phyloP scores from a whole-genome alignment of 257 asterid species.

The Scutellaria minor region DNA sequence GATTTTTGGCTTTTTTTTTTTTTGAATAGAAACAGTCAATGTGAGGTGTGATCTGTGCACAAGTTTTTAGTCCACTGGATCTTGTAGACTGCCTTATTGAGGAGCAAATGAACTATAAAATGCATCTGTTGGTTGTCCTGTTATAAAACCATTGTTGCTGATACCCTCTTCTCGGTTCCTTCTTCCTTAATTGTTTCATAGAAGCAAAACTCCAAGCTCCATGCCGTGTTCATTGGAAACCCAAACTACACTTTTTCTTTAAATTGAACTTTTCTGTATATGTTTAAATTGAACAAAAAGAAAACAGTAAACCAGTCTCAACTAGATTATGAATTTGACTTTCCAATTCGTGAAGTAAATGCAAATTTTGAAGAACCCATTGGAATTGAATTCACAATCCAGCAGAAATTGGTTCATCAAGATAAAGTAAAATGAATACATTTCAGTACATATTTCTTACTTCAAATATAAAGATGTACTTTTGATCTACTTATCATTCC shows the following conservation, averaged over 20 bases:
- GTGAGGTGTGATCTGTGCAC: background rate
- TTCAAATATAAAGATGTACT: conserved; percentile 5
- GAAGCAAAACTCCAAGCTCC: background rate
- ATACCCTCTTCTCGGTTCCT: too few species aligned
- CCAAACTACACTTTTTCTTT: too few species aligned
- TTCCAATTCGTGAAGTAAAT: background rate
- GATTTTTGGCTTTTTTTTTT: background rate
- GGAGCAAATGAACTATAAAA: background rate
- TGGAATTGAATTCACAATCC: background rate
- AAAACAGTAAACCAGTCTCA: background rate
- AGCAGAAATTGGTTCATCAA: background rate
- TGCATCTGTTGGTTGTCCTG: background rate
- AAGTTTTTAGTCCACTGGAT: background rate
- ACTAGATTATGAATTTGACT: background rate
- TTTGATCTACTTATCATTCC: conserved; percentile 11
- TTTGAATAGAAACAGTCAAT: background rate
- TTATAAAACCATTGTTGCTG: too few species aligned
- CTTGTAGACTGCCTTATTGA: background rate
- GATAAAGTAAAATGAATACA: background rate
- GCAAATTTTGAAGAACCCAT: background rate
- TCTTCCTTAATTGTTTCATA: background rate
- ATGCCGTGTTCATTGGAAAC: background rate
- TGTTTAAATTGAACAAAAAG: background rate
- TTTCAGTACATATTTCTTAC: background rate
- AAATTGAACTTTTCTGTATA: background rate